Conservation (phyloP, 805 yeast genomes). For the Wickerhamomyces pijperi region DNA sequence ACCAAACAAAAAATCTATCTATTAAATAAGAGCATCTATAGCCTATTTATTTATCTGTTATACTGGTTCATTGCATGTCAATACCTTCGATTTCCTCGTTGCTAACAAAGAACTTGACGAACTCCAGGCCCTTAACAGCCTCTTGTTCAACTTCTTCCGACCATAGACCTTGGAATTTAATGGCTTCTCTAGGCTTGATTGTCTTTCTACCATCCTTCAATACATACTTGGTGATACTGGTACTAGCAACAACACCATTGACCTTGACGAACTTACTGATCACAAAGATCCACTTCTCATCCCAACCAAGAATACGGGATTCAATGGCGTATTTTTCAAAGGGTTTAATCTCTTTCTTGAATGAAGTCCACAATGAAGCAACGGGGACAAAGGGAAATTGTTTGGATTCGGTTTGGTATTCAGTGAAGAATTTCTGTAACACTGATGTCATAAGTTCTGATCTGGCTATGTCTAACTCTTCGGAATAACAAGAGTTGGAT, state of each 20-base stretch:
- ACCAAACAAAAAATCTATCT: slow-evolving; percentile 26
- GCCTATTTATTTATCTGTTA: too few species aligned
- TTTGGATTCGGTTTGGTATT: slow-evolving; percentile 30
- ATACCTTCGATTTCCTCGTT: slow-evolving; percentile 24
- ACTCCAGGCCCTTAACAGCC: slow-evolving; percentile 27
- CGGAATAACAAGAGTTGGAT: slow-evolving; percentile 74
- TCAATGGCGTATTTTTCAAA: slow-evolving; percentile 45
- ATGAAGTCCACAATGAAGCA: slow-evolving; percentile 57
- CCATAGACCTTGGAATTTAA: slow-evolving; percentile 45
- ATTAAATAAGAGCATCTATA: slow-evolving; percentile 3
- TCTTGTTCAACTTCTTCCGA: slow-evolving; percentile 37
- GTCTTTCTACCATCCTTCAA: slow-evolving; percentile 73
- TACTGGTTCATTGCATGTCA: slow-evolving; percentile 5
- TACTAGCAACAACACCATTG: slow-evolving; percentile 31
- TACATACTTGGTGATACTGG: slow-evolving; percentile 69
- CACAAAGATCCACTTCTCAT: slow-evolving; percentile 74
- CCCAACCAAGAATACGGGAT: slow-evolving; percentile 69
- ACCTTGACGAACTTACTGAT: slow-evolving; percentile 47
- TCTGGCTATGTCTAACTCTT: slow-evolving; percentile 73
- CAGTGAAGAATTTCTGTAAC: slow-evolving; percentile 44
- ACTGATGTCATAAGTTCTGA: slow-evolving; percentile 45
- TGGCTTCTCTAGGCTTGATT: slow-evolving; percentile 49
- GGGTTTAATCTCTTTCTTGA: slow-evolving; percentile 64
- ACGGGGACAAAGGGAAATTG: slow-evolving; percentile 51
- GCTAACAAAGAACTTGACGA: slow-evolving; percentile 28